Percentiles rank a stretch among this genome's conserved stretches.
phyloP scores from a whole-genome alignment of 2,329 filamentous ascomycete species.

The Reticulascus tulasneorum region DNA sequence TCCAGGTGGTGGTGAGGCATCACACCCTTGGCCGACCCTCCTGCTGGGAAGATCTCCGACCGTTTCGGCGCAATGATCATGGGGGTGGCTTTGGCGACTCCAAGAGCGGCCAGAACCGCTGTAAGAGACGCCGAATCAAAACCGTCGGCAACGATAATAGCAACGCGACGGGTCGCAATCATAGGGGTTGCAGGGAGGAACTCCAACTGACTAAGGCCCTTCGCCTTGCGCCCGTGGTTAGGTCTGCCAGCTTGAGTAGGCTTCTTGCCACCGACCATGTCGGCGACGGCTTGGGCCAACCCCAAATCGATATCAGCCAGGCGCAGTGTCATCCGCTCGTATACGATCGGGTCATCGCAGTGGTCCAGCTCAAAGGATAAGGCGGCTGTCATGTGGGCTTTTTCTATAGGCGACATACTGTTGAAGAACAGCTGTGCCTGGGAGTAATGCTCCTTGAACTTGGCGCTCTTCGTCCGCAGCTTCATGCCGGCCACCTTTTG shows the following conservation, averaged over 20 bases:
- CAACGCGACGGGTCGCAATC: slow-evolving; percentile 67
- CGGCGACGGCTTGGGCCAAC: slow-evolving; percentile 65
- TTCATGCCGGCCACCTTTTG: slow-evolving; percentile 67
- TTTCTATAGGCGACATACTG: slow-evolving; percentile 64
- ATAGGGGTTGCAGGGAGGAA: slow-evolving; percentile 60
- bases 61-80: slow-evolving; percentile 70
- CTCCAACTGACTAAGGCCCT: slow-evolving; percentile 65
- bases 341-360: slow-evolving; percentile 75
- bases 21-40: slow-evolving; percentile 53
- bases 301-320: slow-evolving; percentile 68
- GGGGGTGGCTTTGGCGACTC: slow-evolving; percentile 59
- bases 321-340: slow-evolving; percentile 64
- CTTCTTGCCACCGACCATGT: slow-evolving; percentile 62
- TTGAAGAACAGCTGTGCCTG: slow-evolving; percentile 85
- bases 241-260: slow-evolving; percentile 47
- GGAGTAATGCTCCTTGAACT: slow-evolving; percentile 73
- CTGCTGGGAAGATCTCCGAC: slow-evolving; percentile 59
- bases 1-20: slow-evolving; percentile 75
- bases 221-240: slow-evolving; percentile 67
- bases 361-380: slow-evolving; percentile 73
- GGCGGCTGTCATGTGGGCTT: slow-evolving; percentile 56
- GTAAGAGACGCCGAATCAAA: slow-evolving; percentile 65
- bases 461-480: slow-evolving; percentile 61
- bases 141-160: slow-evolving; percentile 73
- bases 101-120: slow-evolving; percentile 60